phyloP scores from a whole-genome alignment of 768 basidiomycete species.

The Suillus fuscotomentosus region DNA sequence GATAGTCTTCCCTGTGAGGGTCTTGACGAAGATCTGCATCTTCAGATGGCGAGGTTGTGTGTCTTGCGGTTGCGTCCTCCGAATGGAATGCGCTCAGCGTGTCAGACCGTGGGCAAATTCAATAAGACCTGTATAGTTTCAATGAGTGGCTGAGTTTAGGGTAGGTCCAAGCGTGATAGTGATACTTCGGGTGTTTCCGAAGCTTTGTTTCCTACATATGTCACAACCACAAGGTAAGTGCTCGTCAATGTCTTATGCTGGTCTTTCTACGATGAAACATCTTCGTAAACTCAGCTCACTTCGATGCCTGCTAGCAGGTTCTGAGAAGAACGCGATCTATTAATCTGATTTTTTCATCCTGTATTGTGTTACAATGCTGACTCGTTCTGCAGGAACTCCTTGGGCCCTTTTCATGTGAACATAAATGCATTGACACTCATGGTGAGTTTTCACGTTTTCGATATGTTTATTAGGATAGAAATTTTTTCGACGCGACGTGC shows the following conservation, averaged over 20 bases:
- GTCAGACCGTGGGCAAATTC: conserved; percentile 17
- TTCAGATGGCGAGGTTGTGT: conserved; percentile 11
- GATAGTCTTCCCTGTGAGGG: conserved; percentile 96
- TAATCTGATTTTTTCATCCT: conserved; percentile 33
- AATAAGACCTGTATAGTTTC: conserved; percentile 30
- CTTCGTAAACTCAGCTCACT: conserved; percentile 63
- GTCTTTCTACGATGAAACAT: conserved; percentile 27
- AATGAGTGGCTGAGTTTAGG: conserved; percentile 28
- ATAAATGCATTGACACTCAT: background rate
- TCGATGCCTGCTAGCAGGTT: conserved; percentile 47
- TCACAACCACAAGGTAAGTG: conserved; percentile 3
- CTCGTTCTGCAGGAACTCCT: conserved; percentile 15
- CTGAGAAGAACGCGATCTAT: conserved; percentile 53
- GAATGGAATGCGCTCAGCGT: conserved; percentile 10
- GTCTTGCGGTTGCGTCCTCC: background rate
- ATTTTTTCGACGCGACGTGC: conserved; percentile 53
- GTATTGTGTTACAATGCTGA: conserved; percentile 22
- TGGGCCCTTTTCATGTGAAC: background rate
- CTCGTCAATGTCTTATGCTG: background rate
- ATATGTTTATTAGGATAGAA: conserved; percentile 40
- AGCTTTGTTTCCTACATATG: background rate
- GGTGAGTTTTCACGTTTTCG: conserved; percentile 15
- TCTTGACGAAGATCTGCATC: conserved; percentile 82
- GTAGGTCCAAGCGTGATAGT: conserved; percentile 14
- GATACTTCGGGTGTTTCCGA: conserved; percentile 7